Evolutionary conservation across 129 eudicot species (phyloP).

Genomic region (Apium graveolens): DNA sequence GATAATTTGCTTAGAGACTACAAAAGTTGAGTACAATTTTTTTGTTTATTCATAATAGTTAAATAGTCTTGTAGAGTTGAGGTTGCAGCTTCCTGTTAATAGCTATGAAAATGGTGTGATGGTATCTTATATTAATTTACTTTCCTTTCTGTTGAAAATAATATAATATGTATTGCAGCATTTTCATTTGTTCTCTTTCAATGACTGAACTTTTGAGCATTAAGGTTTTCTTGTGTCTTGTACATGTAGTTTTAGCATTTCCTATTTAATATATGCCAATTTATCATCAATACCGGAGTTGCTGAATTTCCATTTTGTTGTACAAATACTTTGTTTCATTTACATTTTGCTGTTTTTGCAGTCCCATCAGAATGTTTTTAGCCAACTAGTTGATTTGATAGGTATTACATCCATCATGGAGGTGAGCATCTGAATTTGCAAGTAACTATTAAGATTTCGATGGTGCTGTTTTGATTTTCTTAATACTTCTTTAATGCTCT

Average conservation of each 20-base stretch:
- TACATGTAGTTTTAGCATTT: neutral
- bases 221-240: neutral
- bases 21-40: neutral
- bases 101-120: neutral
- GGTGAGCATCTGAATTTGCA: constrained; percentile 29
- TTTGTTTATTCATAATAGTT: neutral
- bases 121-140: neutral
- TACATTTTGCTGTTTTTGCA: constrained; percentile 19
- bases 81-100: neutral
- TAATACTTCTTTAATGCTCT: neutral
- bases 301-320: neutral
- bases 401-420: constrained; percentile 96
- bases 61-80: neutral
- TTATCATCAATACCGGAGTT: neutral
- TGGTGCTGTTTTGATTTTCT: constrained; percentile 5
- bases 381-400: constrained; percentile 81
- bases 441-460: constrained; percentile 6
- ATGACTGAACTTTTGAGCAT: neutral
- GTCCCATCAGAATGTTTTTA: constrained; percentile 76
- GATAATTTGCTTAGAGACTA: neutral
- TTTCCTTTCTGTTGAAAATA: neutral
- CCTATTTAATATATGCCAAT: neutral
- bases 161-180: neutral
- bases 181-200: neutral
- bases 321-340: neutral